Base-by-base conservation (phyloP, 805 yeast genomes). In the Schizosaccharomyces octosporus region DNA sequence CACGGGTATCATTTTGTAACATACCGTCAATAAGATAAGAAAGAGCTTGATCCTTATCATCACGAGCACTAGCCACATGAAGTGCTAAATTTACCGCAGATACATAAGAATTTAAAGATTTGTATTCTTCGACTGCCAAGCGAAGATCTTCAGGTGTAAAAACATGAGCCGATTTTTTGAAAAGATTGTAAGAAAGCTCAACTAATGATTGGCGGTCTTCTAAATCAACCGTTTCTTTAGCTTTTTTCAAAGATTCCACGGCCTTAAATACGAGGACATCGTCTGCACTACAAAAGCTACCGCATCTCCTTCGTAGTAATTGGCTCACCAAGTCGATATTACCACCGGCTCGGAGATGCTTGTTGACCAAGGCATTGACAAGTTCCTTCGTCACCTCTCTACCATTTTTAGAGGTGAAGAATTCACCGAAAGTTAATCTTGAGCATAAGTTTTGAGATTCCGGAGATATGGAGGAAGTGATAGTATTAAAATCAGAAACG, bases 221-320 rank as follows among this genome's bases (percentile, higher is more conserved):
- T 3, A 68, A 64, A 11, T 75, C 71, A 1, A 86, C 87, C 63
- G 81, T 79, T 62, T 81, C 85, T 67, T 83, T 85, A 0, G 97
- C 97, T 66, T 84, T 82, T 62, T 90, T 85, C 67, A 93, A 75
- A 70, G 85, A 88, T 70, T 93, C 98, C 66, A 88, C 82, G 0
- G 97, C 97, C 71, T 90, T 85, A 76, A 89, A 93, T 15, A 93
- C 86, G 63, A 88, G 78, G 32, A 93, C 96, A 71, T 93, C 98
- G 65, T 85, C 87, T 17, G 95, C 81, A 0, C 97, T 87, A 68
- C 97, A 93, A 72, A 88, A 93, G 0, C 95, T 82, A 1, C 95
- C 95, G 75, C 98, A 93, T 63, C 90, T 82, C 62, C 87, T 94
- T 71, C 93, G 95, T 61, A 93, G 74, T 1, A 89, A 81, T 43